These are phyloP conservation scores for Coemansia sp. DNA, from an alignment of 192 early-diverging fungal genomes.

Conservation along the genomic window DNA sequence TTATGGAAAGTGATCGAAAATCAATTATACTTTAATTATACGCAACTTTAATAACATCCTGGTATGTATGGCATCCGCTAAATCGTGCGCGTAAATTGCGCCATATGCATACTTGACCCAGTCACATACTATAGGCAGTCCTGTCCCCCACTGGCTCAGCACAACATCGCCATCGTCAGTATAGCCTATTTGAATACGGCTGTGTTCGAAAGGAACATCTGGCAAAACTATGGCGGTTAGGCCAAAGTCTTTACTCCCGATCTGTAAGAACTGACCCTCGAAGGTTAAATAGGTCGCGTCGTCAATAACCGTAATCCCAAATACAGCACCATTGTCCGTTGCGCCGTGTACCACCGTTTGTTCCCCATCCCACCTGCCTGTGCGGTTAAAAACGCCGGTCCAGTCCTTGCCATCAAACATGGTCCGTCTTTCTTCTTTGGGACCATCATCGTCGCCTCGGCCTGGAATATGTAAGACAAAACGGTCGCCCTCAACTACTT, in stretches of 20 bases:
- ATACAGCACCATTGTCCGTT: not conserved
- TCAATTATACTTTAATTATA: not conserved
- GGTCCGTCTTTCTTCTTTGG: not conserved
- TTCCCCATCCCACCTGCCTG: not conserved
- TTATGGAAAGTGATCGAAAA: not conserved
- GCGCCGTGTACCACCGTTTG: not conserved
- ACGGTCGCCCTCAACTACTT: not conserved
- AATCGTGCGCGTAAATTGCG: not conserved
- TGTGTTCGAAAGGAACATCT: not conserved
- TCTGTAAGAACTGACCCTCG: constrained; percentile 11
- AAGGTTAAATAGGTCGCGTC: not conserved
- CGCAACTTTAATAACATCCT: not conserved
- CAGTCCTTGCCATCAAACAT: constrained; percentile 8
- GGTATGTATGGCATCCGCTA: not conserved
- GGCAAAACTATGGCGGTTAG: not conserved
- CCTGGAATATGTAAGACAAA: not conserved
- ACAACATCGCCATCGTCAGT: not conserved
- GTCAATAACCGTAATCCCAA: not conserved
- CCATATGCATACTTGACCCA: constrained; percentile 5
- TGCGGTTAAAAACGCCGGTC: not conserved
- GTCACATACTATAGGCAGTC: not conserved
- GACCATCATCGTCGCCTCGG: not conserved
- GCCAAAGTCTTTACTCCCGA: not conserved
- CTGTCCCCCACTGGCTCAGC: not conserved
- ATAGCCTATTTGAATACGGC: not conserved